Conservation (phyloP, 768 basidiomycete genomes). For the Psilocybe subaeruginosa region DNA sequence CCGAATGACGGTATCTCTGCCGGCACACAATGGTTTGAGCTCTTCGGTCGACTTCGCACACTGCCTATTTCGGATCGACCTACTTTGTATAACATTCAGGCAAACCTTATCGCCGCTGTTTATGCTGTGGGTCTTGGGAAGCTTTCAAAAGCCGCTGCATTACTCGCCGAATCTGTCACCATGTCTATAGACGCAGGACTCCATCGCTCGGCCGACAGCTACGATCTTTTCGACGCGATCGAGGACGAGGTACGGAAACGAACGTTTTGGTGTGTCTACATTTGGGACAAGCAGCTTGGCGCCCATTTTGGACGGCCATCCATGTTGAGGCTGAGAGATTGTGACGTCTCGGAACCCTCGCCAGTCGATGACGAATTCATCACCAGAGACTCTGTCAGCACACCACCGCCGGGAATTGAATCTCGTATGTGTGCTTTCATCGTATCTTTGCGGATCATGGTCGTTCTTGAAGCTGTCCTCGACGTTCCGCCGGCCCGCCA, state of each 20-base stretch:
- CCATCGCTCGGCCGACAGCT: conserved; percentile 84
- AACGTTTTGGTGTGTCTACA: conserved; percentile 96
- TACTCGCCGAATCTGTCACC: conserved; percentile 86
- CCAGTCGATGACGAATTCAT: conserved; percentile 91
- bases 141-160: conserved; percentile 82
- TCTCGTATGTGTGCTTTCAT: conserved; percentile 85
- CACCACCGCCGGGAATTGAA: conserved; percentile 72
- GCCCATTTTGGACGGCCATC: conserved; percentile 91
- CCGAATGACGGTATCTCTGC: conserved; percentile 85
- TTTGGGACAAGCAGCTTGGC: conserved; percentile 93
- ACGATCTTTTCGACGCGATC: conserved; percentile 86
- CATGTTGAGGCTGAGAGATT: conserved; percentile 84
- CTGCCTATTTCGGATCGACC: conserved; percentile 87
- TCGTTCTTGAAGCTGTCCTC: conserved; percentile 87
- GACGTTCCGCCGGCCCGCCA: conserved; percentile 76
- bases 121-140: conserved; percentile 92
- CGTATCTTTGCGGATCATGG: conserved; percentile 73
- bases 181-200: conserved; percentile 88
- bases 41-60: conserved; percentile 85
- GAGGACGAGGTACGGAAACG: conserved; percentile 92
- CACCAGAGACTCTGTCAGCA: conserved; percentile 66
- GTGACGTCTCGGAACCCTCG: conserved; percentile 87
- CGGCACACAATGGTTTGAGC: conserved; percentile 90
- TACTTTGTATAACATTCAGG: conserved; percentile 90
- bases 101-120: conserved; percentile 88